Conservation (phyloP, 345 rosid genomes). For the Aquilaria malaccensis region DNA sequence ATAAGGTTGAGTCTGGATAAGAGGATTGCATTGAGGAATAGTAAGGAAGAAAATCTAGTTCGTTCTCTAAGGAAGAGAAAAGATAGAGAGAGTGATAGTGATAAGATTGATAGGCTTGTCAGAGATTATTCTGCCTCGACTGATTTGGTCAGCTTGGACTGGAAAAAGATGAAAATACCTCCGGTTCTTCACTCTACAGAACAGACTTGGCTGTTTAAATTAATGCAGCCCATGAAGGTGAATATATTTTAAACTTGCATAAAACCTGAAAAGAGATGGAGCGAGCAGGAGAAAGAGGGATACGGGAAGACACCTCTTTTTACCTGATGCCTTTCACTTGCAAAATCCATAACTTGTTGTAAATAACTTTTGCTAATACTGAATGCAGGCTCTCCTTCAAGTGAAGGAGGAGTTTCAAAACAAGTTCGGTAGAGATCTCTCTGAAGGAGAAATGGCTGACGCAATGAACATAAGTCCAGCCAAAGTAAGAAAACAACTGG, state of each 20-base stretch:
- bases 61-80: slow-evolving; percentile 17
- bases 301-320: background rate
- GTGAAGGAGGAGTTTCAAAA: slow-evolving; percentile 46
- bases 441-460: slow-evolving; percentile 58
- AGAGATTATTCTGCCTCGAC: slow-evolving; percentile 70
- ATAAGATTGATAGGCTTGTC: slow-evolving; percentile 66
- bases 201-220: slow-evolving; percentile 84
- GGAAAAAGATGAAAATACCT: slow-evolving; percentile 96
- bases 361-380: slow-evolving; percentile 7
- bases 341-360: slow-evolving; percentile 10
- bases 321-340: background rate
- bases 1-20: slow-evolving; percentile 67
- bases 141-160: slow-evolving; percentile 70
- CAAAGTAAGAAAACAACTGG: slow-evolving; percentile 48
- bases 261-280: background rate
- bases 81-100: slow-evolving; percentile 32
- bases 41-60: slow-evolving; percentile 24
- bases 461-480: slow-evolving; percentile 36
- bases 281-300: background rate
- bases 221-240: slow-evolving; percentile 96
- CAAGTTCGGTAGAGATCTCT: slow-evolving; percentile 52
- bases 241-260: slow-evolving; percentile 1
- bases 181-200: slow-evolving; percentile 79
- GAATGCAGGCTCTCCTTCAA: slow-evolving; percentile 47
- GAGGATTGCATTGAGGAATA: slow-evolving; percentile 50